Base-by-base conservation (phyloP, 306 rosid species). In the Urtica urens region DNA sequence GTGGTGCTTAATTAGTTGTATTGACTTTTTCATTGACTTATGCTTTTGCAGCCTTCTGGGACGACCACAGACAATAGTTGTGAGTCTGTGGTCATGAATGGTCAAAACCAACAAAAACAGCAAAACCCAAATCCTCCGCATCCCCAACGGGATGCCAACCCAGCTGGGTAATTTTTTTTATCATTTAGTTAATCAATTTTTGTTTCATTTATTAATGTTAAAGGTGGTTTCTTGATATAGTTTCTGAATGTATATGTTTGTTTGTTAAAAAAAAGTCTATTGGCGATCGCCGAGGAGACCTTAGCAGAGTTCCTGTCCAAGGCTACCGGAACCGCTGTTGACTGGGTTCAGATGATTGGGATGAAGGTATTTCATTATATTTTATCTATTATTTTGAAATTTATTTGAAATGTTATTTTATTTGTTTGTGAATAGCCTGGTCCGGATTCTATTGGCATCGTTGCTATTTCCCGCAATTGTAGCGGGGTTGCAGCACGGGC, bases 331-430 rank as follows among this genome's bases (percentile, higher is more conserved):
- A 90, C 97, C 75, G 97, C 97, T 90, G 95, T 90, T 78, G 84
- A 90, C 95, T 90, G 97, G 97, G 97, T 90, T 62, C 97, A 90
- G 90, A 81, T 84, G 93, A 90, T 90, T 90, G 97, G 97, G 97
- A 90, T 90, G 95, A 90, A 90, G 97, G 97, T 90, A 49, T 21
- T n/a, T 11, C 6, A 27, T 41, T n/a, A 10, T 49, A 8, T 21
- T 14, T 18, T 39, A 44, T n/a, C n/a, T 13, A 13, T 35, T 1
- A 21, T 8, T 13, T 24, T 6, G 27, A 27, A 46, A 22, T 12
- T 51, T n/a, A 19, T 42, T 2, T 35, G 40, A 0, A 48, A 31
- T 15, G 9, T n/a, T n/a, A 23, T 33, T 18, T 27, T 23, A 43
- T 27, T 57, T 39, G 4, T 2, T 31, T 65, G 62, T n/a, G n/a